These are phyloP conservation scores for Exophiala viscosa DNA, from an alignment of 2,329 filamentous ascomycete genomes.

Conservation along the genomic window DNA sequence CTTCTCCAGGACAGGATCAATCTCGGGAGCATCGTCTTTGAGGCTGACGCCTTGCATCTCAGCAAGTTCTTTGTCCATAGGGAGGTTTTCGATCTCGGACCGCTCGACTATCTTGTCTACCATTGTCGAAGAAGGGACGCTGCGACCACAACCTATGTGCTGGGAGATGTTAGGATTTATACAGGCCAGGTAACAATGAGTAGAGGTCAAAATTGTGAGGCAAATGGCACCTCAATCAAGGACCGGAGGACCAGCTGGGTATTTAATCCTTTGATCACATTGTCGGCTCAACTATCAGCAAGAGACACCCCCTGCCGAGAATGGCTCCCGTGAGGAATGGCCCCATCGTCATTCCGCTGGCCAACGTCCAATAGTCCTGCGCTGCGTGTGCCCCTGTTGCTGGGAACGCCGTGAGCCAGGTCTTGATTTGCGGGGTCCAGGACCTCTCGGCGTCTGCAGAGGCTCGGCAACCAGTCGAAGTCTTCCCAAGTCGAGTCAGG, in stretches of 20 bases:
- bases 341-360: not conserved
- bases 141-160: not conserved
- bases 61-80: constrained; percentile 8
- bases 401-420: not conserved
- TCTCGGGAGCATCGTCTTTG: constrained; percentile 18
- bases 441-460: not conserved
- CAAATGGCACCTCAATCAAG: not conserved
- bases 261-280: not conserved
- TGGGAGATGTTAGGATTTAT: not conserved
- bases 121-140: constrained; percentile 4
- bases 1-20: constrained; percentile 41
- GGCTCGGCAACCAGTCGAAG: not conserved
- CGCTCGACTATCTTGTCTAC: constrained; percentile 9
- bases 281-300: not conserved
- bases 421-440: not conserved
- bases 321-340: not conserved
- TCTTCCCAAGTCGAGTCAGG: not conserved
- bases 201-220: not conserved
- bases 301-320: not conserved
- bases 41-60: constrained; percentile 14
- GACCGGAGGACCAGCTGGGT: not conserved
- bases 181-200: not conserved
- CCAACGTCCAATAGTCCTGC: not conserved
- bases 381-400: not conserved
- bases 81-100: constrained; percentile 22